Base-by-base conservation (phyloP, 768 basidiomycete species). In the Amanita phalloides region DNA sequence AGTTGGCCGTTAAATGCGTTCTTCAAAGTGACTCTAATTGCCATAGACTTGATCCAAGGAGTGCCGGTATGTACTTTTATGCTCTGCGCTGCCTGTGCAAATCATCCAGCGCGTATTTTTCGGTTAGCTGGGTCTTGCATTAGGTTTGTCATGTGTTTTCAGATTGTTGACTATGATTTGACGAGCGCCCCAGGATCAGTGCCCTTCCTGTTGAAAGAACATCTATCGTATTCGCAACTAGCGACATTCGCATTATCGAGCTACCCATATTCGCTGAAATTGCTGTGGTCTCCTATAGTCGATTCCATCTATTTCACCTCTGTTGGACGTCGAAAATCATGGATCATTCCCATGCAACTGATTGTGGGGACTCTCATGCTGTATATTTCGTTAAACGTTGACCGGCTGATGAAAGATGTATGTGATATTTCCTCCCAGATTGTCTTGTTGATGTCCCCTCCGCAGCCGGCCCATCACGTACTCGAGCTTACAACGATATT, bases 301-400 rank as follows among this genome's bases (percentile, higher is more conserved):
- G 96, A 99, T 62, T 89, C 95, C 1, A 72, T 86, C 56, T 99
- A 86, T 66, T 72, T 86, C 60, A 69, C 80, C 35, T 84, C 80
- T 38, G 58, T 94, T 55, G 96, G 96, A n/a, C 84, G 96, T 46
- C 77, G 96, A 56, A 99, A 97, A 67, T 93, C 90, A 55, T 99
- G 96, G 96, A 98, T 99, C 58, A 85, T 98, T 55, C 96, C 96
- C 41, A 96, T 99, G 77, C 96, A 99, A 65, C 64, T 84, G 30
- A 81, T 92, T 56, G 87, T 97, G 46, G 96, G 92, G 38, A 73
- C 78, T 38, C 69, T 92, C 54, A 89, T 90, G 86, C 60, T 89
- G 35, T 83, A 81, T 59, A 82, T 90, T 54, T 86, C 88, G 4
- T 63, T 78, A 50, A 81, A 86, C 58, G 83, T 85, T 6, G 76